Base-by-base conservation (phyloP, 768 basidiomycete genomes). In the Macrolepiota fuliginosa region DNA sequence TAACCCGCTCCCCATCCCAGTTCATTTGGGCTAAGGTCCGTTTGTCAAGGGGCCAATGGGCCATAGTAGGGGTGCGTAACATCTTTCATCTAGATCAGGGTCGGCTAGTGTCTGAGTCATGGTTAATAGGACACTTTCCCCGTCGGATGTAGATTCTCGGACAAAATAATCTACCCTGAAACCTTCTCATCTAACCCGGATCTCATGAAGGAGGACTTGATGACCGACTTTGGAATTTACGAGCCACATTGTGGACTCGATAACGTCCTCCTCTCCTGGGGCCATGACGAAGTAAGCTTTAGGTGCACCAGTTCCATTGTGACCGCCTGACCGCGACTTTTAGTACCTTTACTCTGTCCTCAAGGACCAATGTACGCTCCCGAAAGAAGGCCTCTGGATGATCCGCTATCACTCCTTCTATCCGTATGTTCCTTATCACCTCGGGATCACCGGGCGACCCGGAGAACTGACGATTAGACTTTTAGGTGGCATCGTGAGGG, bases 371-470 rank as follows among this genome's bases (percentile, higher is more conserved):
- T 87, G 86, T 63, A 82, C 81, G 4, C 86, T 96, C 0, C 94
- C 94, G 4, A 82, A 82, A 45, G 94, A 92, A 67, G 94, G 83
- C 0, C 79, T 96, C 29, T 87, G 89, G 11, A 96, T 96, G 94
- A 93, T 96, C 69, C 87, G 94, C 29, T 97, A 92, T 73, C 94
- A 96, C 77, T 92, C 90, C 67, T 96, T 96, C 81, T 97, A 96
- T 76, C 93, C 94, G 36, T 61, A 27, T 13, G 60, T 25, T 27
- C 25, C 27, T 22, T 61, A 32, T 47, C 32, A 35, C 1, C 17
- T 54, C 49, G 35, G 40, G 17, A 15, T 39, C 15, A 17, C 27
- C 36, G 45, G 32, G 42, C 1, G 32, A 15, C 42, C 24, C 37
- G 35, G 47, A 29, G 51, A 29, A 4, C 59, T 49, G 15, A 49